phyloP scores from a whole-genome alignment of 768 basidiomycete genomes.

The Clavulina sp. region DNA sequence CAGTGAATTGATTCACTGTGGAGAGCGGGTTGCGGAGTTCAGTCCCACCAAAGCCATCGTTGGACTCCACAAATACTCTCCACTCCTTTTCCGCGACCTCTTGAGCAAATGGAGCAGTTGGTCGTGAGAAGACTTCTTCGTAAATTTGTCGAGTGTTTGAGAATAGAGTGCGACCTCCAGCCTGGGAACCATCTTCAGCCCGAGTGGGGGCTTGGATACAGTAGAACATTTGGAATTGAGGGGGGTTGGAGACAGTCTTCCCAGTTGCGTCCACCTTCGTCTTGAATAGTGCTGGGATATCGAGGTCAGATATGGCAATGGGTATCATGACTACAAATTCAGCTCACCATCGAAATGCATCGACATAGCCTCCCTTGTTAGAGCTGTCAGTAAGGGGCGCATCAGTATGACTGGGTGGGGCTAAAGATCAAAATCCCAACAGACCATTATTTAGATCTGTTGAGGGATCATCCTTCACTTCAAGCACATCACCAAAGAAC shows the following conservation, averaged over 20 bases:
- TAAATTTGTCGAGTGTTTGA: neutral
- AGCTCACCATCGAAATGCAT: constrained; percentile 1
- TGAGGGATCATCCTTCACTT: neutral
- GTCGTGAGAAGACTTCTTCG: neutral
- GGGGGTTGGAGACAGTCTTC: neutral
- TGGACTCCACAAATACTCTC: neutral
- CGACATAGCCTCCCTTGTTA: constrained; percentile 1
- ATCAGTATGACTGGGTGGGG: neutral
- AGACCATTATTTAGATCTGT: neutral
- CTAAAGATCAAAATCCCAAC: neutral
- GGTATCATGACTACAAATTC: no score
- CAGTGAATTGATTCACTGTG: neutral
- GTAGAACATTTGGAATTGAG: neutral
- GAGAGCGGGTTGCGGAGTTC: neutral
- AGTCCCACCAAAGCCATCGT: neutral
- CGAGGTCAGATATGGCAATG: no score
- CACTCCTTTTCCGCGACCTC: neutral
- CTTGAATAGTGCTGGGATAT: no score
- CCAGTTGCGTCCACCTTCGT: neutral
- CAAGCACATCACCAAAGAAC: neutral
- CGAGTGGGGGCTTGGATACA: neutral
- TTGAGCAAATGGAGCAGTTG: neutral
- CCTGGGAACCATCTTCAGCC: neutral
- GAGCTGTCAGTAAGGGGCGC: neutral
- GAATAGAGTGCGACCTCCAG: neutral